Evolutionary conservation across 2,329 filamentous ascomycete genomes (phyloP), one percentile per base, ranked within the genome.

Genomic region (Trichophyton mentagrophytes): DNA sequence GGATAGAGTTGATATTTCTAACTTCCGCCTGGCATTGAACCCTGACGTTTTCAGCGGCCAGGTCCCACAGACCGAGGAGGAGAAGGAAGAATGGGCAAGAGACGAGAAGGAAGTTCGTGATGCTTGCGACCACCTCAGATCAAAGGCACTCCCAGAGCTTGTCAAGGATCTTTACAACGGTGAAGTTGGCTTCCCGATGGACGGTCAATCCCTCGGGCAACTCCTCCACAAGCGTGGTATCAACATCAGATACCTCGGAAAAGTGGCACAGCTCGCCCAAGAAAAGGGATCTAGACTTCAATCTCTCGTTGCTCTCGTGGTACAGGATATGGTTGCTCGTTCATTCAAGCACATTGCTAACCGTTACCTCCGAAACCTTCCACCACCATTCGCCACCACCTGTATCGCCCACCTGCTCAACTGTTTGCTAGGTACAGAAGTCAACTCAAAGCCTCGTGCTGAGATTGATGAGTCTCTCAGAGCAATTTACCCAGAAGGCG

Each of bases 101-200:
- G 93, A 99, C 68, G 93, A 99, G 77, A 82, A 86, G 67, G 89
- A 95, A 61, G 92, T 99, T 57, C 87, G 89, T 64, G 84, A 86
- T 61, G 90, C 90, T 33, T 93, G 90, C 76, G 79, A 84, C 59
- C 90, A 88, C 73, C 80, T 99, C 57, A 84, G 84, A 7, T 80
- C 85, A 7, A 85, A 87, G 63, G 83, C 90, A 60, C 87, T 99
- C 65, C 90, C 92, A n/a, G 84, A 87, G 61, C 80, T 99, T 61
- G 76, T 97, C 61, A 85, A 87, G 64, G 92, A 99, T 69, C 82
- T 99, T 62, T 87, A 88, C 70, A 89, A 95, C 66, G 91, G 90
- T 5, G 92, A 99, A 67, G 87, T 96, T 66, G 93, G 92, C 68
- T 97, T 97, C 78, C 93, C 93, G 11, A 96, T 97, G 90, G 95